Percentiles rank a stretch among this genome's conserved stretches.
These are phyloP conservation scores for Phytophthora vignae DNA, from an alignment of 352 stramenopile species.

Conservation along the genomic window DNA sequence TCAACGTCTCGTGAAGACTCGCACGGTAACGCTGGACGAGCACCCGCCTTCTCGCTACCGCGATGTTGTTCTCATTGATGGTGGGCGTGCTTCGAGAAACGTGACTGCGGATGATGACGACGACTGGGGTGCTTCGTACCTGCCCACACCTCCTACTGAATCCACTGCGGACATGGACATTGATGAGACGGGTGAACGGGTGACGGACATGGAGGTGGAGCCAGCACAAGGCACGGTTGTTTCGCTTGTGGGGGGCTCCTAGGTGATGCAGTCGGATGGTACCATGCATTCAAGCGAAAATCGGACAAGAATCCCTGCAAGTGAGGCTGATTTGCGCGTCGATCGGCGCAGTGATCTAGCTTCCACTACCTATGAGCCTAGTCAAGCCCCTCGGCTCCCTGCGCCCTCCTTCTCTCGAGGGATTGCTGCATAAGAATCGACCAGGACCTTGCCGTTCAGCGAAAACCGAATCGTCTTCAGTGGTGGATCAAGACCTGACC, in stretches of 20 bases:
- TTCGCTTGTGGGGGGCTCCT: neutral
- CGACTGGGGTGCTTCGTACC: neutral
- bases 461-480: neutral
- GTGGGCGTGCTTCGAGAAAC: neutral
- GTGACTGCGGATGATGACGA: neutral
- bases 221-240: neutral
- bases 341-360: neutral
- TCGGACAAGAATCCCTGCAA: neutral
- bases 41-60: neutral
- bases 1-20: slow-evolving; percentile 8
- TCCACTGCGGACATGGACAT: neutral
- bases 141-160: neutral
- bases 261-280: neutral
- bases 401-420: neutral
- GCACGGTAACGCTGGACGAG: slow-evolving; percentile 4
- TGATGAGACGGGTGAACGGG: neutral
- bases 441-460: neutral
- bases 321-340: neutral
- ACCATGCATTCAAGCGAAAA: neutral
- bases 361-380: neutral
- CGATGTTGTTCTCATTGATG: slow-evolving; percentile 3
- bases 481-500: neutral
- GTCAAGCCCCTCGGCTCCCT: neutral
- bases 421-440: neutral
- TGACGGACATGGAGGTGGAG: neutral